These are phyloP conservation scores for Apiospora hydei DNA, from an alignment of 2,329 filamentous ascomycete genomes.

Conservation along the genomic window DNA sequence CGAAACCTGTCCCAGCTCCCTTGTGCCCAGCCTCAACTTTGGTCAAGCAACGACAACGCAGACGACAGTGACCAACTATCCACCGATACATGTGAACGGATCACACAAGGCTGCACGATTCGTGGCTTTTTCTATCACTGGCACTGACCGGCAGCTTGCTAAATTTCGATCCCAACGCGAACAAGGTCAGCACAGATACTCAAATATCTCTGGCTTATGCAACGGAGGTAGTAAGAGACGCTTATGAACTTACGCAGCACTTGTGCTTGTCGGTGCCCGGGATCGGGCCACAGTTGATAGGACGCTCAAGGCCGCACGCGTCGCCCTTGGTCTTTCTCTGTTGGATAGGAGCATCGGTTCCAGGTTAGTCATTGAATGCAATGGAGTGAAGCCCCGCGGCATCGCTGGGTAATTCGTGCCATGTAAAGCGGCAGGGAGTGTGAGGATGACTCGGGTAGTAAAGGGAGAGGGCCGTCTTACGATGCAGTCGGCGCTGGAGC, in stretches of 20 bases:
- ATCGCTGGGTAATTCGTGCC: too few species aligned
- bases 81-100: neutral
- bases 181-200: neutral
- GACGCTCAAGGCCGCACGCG: neutral
- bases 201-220: too few species aligned
- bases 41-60: neutral
- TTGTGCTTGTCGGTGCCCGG: neutral
- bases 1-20: neutral
- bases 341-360: neutral
- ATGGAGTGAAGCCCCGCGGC: too few species aligned
- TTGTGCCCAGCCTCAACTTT: neutral
- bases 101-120: neutral
- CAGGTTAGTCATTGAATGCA: neutral
- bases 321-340: neutral
- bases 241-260: neutral
- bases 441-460: neutral
- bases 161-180: neutral
- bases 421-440: too few species aligned
- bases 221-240: neutral
- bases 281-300: neutral
- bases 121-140: neutral
- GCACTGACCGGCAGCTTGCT: neutral
- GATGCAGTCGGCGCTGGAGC: slow-evolving; percentile 12
- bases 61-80: too few species aligned
- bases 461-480: neutral